Evolutionary conservation across 306 rosid genomes (phyloP).

Genomic region (Cicer yamashitae): DNA sequence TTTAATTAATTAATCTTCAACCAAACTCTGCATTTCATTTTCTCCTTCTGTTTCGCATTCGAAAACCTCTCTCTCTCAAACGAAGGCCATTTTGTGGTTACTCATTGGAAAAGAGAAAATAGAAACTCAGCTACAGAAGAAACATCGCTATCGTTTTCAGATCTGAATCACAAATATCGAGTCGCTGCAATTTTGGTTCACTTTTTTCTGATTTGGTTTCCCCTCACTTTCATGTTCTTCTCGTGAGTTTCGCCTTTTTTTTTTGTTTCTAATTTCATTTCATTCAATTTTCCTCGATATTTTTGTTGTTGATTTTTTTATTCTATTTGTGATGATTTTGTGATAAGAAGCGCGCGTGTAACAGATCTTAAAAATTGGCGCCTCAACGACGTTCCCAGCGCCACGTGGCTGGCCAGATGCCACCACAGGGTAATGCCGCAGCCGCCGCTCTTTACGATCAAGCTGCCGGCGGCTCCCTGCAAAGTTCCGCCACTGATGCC

Average conservation of each 20-base stretch:
- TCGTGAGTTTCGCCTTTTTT: constrained; percentile 55
- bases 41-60: constrained; percentile 20
- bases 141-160: constrained; percentile 50
- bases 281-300: neutral
- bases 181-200: constrained; percentile 31
- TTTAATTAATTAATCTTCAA: constrained; percentile 36
- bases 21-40: constrained; percentile 25
- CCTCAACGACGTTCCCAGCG: constrained; percentile 99
- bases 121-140: neutral
- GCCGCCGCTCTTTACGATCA: constrained; percentile 78
- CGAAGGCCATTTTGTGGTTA: constrained; percentile 19
- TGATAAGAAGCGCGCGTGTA: constrained; percentile 55
- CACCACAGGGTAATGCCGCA: constrained; percentile 96
- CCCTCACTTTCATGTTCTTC: constrained; percentile 68
- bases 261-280: neutral
- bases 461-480: constrained; percentile 63
- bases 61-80: constrained; percentile 14
- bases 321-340: constrained; percentile 4
- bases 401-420: constrained; percentile 99
- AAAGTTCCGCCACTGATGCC: constrained; percentile 68
- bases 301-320: neutral
- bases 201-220: constrained; percentile 48
- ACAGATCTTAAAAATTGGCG: constrained; percentile 99
- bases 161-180: constrained; percentile 69
- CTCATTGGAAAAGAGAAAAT: constrained; percentile 21